phyloP scores from a whole-genome alignment of 1,139 yeast genomes.

The Hyphopichia buzzinii region DNA sequence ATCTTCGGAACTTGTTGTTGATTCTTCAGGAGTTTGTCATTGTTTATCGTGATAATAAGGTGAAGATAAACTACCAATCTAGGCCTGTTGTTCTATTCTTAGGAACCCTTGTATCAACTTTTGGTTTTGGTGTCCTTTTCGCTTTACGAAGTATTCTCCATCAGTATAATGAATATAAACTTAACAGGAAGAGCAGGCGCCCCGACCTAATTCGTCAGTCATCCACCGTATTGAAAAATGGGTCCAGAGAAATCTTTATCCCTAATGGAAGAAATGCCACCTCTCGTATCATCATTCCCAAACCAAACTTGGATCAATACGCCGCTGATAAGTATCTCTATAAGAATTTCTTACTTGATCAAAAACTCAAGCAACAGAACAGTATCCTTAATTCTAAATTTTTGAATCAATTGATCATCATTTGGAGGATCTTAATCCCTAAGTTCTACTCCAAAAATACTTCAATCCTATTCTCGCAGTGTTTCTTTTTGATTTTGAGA shows the following conservation, averaged over 20 bases:
- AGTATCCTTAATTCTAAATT: slow-evolving; percentile 62
- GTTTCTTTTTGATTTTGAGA: slow-evolving; percentile 72
- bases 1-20: slow-evolving; percentile 31
- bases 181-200: slow-evolving; percentile 26
- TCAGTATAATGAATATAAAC: slow-evolving; percentile 30
- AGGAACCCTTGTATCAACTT: slow-evolving; percentile 41
- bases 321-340: slow-evolving; percentile 70
- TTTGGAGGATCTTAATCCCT: slow-evolving; percentile 84
- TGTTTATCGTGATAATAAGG: slow-evolving; percentile 37
- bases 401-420: slow-evolving; percentile 67
- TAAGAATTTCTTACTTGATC: slow-evolving; percentile 47
- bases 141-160: slow-evolving; percentile 29
- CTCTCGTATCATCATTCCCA: slow-evolving; percentile 53
- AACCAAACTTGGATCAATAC: slow-evolving; percentile 56
- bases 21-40: slow-evolving; percentile 38
- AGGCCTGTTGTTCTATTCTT: slow-evolving; percentile 46
- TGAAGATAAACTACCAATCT: slow-evolving; percentile 42
- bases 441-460: slow-evolving; percentile 67
- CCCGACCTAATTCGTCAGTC: slow-evolving; percentile 45
- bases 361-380: slow-evolving; percentile 30
- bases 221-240: slow-evolving; percentile 48
- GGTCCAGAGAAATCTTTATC: slow-evolving; percentile 53
- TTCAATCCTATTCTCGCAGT: slow-evolving; percentile 64
- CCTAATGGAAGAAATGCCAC: slow-evolving; percentile 47
- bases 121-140: slow-evolving; percentile 42